Base-by-base conservation (phyloP, 2,329 filamentous ascomycete species). In the Venturia asperata region DNA sequence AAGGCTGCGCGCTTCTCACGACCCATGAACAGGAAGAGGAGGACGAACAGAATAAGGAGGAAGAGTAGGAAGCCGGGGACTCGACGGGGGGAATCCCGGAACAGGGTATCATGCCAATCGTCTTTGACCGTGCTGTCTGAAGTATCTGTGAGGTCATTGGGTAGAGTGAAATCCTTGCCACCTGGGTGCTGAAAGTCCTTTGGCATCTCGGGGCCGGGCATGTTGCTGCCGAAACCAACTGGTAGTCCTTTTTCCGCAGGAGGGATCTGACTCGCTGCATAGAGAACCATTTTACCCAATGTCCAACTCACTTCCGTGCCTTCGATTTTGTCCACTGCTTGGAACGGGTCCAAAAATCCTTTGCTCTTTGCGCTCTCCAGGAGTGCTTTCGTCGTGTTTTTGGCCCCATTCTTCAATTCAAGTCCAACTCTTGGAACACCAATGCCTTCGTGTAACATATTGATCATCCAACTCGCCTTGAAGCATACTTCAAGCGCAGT, bases 401-500 rank as follows among this genome's bases (percentile, higher is more conserved):
- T 81, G 17, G 78, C 79, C 9, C 74, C 73, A 11, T 77, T 74
- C 0, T 82, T 80, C 24, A 85, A 79, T 70, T 96, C 93, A 17
- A 96, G 77, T 0, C 90, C 91, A 6, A 94, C 81, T 62, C 92
- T 85, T 5, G 95, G 95, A 63, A 99, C 87, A 0, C 94, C 95
- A 69, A 99, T 97, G 1, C 94, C 94, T 68, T 97, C 91, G 72
- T 99, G 93, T 4, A 99, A 82, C 72, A 99, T 88, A 71, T 95
- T 99, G 73, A 99, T 96, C 56, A 99, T 81, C 94, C 95, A 99
- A 5, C 91, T 94, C 0, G 94, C 92, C 75, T 99, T 99, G 82
- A 99, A 99, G 75, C 94, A 99, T 1, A 96, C 90, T 72, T 96
- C 87, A 68, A 88, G 85, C 5, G 92, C 92, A 62, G 87, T 89